Evolutionary conservation across 305 asterid species (phyloP).

Genomic region (Plantago coronopus): DNA sequence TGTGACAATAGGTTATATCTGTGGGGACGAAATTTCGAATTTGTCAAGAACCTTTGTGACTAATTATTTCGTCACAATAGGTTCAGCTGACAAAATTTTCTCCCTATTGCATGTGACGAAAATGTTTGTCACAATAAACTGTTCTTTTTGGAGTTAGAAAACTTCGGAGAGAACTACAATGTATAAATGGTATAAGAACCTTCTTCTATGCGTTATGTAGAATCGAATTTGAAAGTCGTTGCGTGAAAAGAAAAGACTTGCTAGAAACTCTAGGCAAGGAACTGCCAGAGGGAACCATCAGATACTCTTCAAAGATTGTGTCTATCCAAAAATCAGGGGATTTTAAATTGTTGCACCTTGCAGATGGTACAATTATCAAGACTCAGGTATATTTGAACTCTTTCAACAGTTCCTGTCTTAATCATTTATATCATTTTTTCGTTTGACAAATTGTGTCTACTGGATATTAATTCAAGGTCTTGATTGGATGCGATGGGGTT

Average conservation of each 20-base stretch:
- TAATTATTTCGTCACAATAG: no score
- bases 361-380: slow-evolving; percentile 50
- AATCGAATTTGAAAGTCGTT: slow-evolving; percentile 44
- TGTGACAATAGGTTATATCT: no score
- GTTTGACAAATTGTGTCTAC: neutral
- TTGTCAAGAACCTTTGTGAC: no score
- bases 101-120: no score
- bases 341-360: slow-evolving; percentile 51
- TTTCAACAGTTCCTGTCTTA: neutral
- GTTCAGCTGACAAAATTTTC: no score
- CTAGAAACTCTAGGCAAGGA: slow-evolving; percentile 53
- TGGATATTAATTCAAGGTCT: slow-evolving; percentile 39
- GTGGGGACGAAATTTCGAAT: no score
- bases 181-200: neutral
- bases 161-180: no score
- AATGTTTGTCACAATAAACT: no score
- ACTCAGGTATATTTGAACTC: slow-evolving; percentile 42
- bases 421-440: neutral
- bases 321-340: slow-evolving; percentile 48
- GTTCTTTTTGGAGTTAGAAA: no score
- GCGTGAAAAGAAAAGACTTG: slow-evolving; percentile 52
- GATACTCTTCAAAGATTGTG: slow-evolving; percentile 56
- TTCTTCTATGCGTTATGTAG: slow-evolving; percentile 23
- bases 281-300: slow-evolving; percentile 55
- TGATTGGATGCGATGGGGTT: slow-evolving; percentile 78